These are phyloP conservation scores for Ascochyta rabiei DNA, from an alignment of 2,329 filamentous ascomycete species.

Conservation along the genomic window DNA sequence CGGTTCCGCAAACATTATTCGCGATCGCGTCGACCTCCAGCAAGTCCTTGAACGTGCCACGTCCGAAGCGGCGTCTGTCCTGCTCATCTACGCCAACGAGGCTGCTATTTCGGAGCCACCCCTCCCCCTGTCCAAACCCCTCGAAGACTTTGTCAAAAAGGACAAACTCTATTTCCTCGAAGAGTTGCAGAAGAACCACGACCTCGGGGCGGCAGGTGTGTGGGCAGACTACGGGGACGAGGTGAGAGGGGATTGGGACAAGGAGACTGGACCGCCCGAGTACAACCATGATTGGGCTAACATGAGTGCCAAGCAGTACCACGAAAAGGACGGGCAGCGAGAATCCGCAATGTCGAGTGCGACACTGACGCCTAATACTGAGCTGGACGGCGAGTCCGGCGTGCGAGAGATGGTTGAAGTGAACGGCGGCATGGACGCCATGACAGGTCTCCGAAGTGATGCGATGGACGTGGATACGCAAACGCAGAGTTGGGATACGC, in stretches of 20 bases:
- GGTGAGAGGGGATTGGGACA: conserved; percentile 27
- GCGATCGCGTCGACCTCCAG: conserved; percentile 53
- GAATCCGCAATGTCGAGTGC: conserved; percentile 31
- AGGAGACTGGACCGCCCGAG: conserved; percentile 3
- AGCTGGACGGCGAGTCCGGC: conserved; percentile 27
- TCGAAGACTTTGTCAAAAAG: conserved; percentile 54
- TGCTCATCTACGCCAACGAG: conserved; percentile 66
- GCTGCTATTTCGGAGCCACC: conserved; percentile 30
- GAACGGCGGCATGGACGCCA: conserved; percentile 28
- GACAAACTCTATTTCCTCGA: conserved; percentile 53
- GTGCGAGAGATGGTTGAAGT: conserved; percentile 37
- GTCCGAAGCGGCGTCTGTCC: conserved; percentile 57
- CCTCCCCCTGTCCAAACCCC: conserved; percentile 31
- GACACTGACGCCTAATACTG: conserved; percentile 46
- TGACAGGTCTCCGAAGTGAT: conserved; percentile 26
- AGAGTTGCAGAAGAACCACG: conserved; percentile 31
- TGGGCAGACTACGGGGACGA: conserved; percentile 25
- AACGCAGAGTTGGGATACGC: conserved; percentile 19
- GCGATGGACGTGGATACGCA: conserved; percentile 18
- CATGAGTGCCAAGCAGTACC: conserved; percentile 28
- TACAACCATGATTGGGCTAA: conserved; percentile 31
- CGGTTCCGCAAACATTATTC: conserved; percentile 31
- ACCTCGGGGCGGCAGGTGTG: background rate
- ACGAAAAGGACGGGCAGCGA: conserved; percentile 16
- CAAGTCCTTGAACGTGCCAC: conserved; percentile 62